Conservation (phyloP, 768 basidiomycete genomes). For the Mycena indigotica region DNA sequence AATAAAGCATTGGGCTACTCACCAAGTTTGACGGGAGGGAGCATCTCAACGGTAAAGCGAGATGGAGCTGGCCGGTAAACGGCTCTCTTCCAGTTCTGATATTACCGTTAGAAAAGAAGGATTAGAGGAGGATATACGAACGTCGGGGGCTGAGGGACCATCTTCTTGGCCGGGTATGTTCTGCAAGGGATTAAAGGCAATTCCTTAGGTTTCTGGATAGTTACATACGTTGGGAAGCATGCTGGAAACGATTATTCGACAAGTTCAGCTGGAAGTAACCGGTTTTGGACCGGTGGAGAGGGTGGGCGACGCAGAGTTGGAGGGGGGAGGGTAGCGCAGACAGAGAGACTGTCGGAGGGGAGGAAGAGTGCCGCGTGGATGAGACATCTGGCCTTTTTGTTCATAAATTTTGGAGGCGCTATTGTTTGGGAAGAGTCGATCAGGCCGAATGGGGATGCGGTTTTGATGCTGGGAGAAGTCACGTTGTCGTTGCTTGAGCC, state of each 20-base stretch:
- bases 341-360: too few species aligned
- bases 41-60: constrained; percentile 59
- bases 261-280: neutral
- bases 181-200: constrained; percentile 7
- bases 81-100: constrained; percentile 62
- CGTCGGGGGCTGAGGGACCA: constrained; percentile 29
- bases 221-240: constrained; percentile 4
- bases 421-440: too few species aligned
- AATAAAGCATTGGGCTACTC: neutral
- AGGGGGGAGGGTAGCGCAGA: neutral
- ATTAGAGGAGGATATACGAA: constrained; percentile 7
- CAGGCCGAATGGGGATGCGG: too few species aligned
- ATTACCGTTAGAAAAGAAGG: neutral
- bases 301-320: neutral
- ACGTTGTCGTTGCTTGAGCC: too few species aligned
- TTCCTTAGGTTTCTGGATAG: neutral
- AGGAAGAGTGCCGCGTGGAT: too few species aligned
- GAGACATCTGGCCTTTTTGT: too few species aligned
- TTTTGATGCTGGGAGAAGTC: too few species aligned
- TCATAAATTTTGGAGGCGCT: too few species aligned
- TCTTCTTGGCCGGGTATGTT: constrained; percentile 26
- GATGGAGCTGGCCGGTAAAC: constrained; percentile 61
- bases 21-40: constrained; percentile 57
- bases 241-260: neutral
- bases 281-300: neutral